These are phyloP conservation scores for Saprolegnia diclina DNA, from an alignment of 352 stramenopile genomes.

Conservation along the genomic window DNA sequence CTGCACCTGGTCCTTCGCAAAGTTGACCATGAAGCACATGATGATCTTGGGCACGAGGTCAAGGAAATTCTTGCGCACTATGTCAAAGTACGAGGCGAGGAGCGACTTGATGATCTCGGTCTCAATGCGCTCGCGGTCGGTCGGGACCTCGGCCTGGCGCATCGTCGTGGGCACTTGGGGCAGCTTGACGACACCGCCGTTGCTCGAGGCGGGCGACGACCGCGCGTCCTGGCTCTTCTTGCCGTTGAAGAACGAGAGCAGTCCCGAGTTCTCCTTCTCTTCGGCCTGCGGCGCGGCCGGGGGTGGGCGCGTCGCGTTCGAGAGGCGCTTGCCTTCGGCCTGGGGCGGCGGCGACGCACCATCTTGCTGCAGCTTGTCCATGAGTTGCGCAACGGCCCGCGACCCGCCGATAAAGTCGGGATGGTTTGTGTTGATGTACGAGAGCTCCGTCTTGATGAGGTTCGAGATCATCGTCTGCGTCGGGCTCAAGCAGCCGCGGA, in stretches of 20 bases:
- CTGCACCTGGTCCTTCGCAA: constrained; percentile 95
- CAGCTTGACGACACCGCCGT: constrained; percentile 87
- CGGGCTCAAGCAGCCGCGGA: constrained; percentile 67
- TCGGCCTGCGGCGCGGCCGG: constrained; percentile 26
- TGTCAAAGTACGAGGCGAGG: constrained; percentile 97
- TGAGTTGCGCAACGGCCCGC: constrained; percentile 90
- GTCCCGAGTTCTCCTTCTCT: constrained; percentile 56
- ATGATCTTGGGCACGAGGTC: constrained; percentile 99
- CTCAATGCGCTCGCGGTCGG: constrained; percentile 94
- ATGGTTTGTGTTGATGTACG: constrained; percentile 99
- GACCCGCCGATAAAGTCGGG: constrained; percentile 98
- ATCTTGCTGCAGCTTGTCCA: constrained; percentile 92
- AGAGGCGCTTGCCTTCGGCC: constrained; percentile 1
- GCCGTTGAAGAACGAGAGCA: constrained; percentile 72
- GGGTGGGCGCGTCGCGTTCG: neutral
- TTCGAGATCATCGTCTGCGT: constrained; percentile 96
- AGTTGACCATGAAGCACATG: constrained; percentile 96
- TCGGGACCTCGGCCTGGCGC: constrained; percentile 93
- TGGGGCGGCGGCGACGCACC: constrained; percentile 24
- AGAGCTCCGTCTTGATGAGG: constrained; percentile 97
- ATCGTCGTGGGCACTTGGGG: constrained; percentile 95
- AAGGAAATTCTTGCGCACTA: constrained; percentile 98
- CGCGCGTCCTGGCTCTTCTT: constrained; percentile 40
- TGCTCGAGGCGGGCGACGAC: constrained; percentile 32
- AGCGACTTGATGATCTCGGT: constrained; percentile 99